Percentiles rank a stretch among this genome's conserved stretches.
Conservation (phyloP, 305 asterid genomes). For the Plantago lanceolata region DNA sequence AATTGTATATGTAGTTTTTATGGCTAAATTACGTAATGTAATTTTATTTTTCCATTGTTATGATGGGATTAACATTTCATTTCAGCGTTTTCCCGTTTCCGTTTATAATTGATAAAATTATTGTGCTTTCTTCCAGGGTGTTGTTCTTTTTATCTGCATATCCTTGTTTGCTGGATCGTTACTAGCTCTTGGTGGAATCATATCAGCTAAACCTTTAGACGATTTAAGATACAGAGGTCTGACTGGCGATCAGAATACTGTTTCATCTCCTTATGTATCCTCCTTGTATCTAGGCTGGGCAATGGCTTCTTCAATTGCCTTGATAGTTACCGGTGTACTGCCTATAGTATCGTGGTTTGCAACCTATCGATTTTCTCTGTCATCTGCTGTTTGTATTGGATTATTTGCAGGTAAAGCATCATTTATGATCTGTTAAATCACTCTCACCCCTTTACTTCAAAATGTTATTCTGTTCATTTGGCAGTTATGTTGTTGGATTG, state of each 20-base stretch:
- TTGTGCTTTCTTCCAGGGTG: conserved; percentile 52
- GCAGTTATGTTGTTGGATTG: conserved; percentile 18
- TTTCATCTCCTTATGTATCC: conserved; percentile 91
- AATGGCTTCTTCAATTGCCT: conserved; percentile 82
- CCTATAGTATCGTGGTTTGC: conserved; percentile 98
- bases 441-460: conserved; percentile 10
- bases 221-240: conserved; percentile 75
- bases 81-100: background rate
- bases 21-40: background rate
- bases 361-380: conserved; percentile 83
- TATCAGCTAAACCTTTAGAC: conserved; percentile 93
- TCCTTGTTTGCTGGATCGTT: conserved; percentile 81
- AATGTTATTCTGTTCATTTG: conserved; percentile 7
- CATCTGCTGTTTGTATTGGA: conserved; percentile 87
- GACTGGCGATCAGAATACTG: conserved; percentile 60
- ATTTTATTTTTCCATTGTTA: background rate
- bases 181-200: conserved; percentile 88
- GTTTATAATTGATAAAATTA: conserved; percentile 6
- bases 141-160: conserved; percentile 66
- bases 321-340: conserved; percentile 77
- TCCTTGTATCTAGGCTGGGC: conserved; percentile 96
- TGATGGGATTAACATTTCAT: conserved; percentile 3
- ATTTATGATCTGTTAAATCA: conserved; percentile 11
- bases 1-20: too few relatives aligned
- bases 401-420: conserved; percentile 66